phyloP scores from a whole-genome alignment of 2,329 filamentous ascomycete genomes.

The Neofusicoccum sp. region DNA sequence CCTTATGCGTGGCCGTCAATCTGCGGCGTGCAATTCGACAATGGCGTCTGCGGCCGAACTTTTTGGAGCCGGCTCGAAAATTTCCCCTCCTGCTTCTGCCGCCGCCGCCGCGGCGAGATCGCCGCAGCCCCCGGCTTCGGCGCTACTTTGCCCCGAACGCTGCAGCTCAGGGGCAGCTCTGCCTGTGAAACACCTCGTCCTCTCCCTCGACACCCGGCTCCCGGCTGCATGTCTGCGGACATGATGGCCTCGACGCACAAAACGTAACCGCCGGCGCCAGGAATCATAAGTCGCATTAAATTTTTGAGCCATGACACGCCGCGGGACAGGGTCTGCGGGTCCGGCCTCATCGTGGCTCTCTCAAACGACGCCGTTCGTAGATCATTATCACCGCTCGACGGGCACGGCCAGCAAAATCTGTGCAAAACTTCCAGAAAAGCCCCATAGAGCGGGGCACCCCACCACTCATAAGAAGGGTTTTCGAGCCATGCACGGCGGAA shows the following conservation, averaged over 20 bases:
- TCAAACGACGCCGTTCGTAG: constrained; percentile 13
- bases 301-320: not conserved
- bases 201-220: not conserved
- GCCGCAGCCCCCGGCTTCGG: not conserved
- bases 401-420: constrained; percentile 23
- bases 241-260: not conserved
- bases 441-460: constrained; percentile 13
- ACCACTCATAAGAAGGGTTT: constrained; percentile 12
- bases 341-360: constrained; percentile 7
- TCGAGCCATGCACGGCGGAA: constrained; percentile 13
- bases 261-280: constrained; percentile 1
- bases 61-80: not conserved
- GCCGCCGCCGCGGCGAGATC: not conserved
- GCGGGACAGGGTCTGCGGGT: constrained; percentile 14
- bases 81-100: not conserved
- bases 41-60: not conserved
- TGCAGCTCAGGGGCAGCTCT: not conserved
- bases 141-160: not conserved
- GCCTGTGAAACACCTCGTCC: not conserved
- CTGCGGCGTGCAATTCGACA: not conserved
- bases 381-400: constrained; percentile 16
- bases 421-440: constrained; percentile 20
- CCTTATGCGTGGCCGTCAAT: constrained; percentile 1
- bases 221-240: not conserved
- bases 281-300: constrained; percentile 2